Base-by-base conservation (phyloP, 148 eudicot genomes). In the Camellia japonica region DNA sequence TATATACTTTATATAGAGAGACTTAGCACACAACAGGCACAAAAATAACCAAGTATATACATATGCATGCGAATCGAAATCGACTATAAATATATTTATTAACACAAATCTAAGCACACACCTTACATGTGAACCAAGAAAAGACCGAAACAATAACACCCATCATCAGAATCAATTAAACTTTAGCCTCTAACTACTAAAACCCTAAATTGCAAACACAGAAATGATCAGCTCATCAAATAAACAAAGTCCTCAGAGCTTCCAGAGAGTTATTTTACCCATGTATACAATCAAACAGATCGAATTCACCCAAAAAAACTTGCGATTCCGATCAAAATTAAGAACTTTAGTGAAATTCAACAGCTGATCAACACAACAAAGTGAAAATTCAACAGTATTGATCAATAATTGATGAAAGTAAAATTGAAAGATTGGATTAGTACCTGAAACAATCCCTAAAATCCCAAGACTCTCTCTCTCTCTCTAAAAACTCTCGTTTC, bases 201-300 rank as follows among this genome's bases (percentile, higher is more conserved):
- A 47, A n/a, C 59, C 74, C 74, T 44, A 19, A 71, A 68, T 51
- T 9, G 4, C 2, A 71, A 71, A 2, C 59, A 11, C 23, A 14
- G 4, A 49, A 51, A 49, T 49, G 74, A 71, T 71, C 55, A n/a
- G 58, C 49, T 51, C 74, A 71, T 44, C 54, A 5, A 71, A 71
- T 49, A 8, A 23, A 7, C 14, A 65, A 38, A 8, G 10, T 30
- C 18, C 13, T 20, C 43, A 30, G 30, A 12, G 13, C 52, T 49
- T 49, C 52, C 52, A 49, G 6, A 49, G 52, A 49, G 7, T 49
- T 49, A 4, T 49, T 7, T 63, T 18, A 11, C n/a, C 30, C 30
- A 63, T 30, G 38, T 30, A 30, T 30, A 30, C 38, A 30, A 6
- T 59, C 62, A 59, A 59, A 59, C 62, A 61, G 8, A 7, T 14